Evolutionary conservation across 2,329 filamentous ascomycete species (phyloP).

Genomic region (Septoria linicola): DNA sequence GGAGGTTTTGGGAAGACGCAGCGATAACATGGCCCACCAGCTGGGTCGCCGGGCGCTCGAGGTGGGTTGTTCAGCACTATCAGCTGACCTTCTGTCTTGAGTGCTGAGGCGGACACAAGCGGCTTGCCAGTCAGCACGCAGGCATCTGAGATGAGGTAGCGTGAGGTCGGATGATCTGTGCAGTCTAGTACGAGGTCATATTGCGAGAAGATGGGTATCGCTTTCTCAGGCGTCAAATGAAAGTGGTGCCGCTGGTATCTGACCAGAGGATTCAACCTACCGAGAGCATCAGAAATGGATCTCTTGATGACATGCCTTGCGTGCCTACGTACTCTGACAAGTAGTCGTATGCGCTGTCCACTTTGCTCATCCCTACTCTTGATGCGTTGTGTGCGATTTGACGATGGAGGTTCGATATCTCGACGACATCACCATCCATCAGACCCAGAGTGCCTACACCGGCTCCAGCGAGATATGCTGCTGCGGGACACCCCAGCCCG

Average conservation of each 20-base stretch:
- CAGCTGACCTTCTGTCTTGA: conserved; percentile 85
- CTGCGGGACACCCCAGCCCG: conserved; percentile 86
- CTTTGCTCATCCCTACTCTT: conserved; percentile 73
- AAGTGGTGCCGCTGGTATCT: conserved; percentile 62
- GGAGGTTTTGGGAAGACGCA: conserved; percentile 90
- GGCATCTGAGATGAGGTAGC: conserved; percentile 89
- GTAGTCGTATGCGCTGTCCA: conserved; percentile 63
- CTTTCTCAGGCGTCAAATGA: conserved; percentile 68
- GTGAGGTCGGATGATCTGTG: conserved; percentile 86
- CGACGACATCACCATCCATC: conserved; percentile 84
- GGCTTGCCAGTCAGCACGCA: conserved; percentile 77
- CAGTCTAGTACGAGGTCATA: conserved; percentile 93
- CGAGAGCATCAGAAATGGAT: conserved; percentile 16
- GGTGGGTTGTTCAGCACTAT: conserved; percentile 84
- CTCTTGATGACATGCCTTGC: not conserved
- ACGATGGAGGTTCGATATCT: conserved; percentile 86
- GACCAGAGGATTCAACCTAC: conserved; percentile 66
- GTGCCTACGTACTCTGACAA: conserved; percentile 44
- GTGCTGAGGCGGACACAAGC: conserved; percentile 83
- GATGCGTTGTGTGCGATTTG: conserved; percentile 77
- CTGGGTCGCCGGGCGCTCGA: conserved; percentile 53
- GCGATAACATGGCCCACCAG: conserved; percentile 83
- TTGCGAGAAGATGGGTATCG: conserved; percentile 61
- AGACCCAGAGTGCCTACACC: conserved; percentile 82
- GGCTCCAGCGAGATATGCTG: conserved; percentile 86